Evolutionary conservation across 805 yeast genomes (phyloP).

Genomic region (Barnettozyma californica): DNA sequence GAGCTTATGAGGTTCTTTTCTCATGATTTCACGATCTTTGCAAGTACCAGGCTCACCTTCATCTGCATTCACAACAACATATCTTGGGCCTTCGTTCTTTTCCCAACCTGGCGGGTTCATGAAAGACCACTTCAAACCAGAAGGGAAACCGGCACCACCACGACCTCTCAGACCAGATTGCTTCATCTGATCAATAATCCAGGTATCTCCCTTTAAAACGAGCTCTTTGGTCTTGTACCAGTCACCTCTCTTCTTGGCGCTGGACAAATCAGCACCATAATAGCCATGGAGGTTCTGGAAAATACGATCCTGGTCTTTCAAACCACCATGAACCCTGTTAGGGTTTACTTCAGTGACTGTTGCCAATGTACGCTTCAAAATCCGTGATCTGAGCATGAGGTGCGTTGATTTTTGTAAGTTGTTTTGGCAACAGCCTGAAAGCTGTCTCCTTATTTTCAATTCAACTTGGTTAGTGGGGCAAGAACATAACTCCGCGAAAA

Average conservation of each 20-base stretch:
- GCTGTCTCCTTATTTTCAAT: not conserved
- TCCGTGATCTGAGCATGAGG: constrained; percentile 6
- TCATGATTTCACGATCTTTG: constrained; percentile 85
- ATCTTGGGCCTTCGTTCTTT: constrained; percentile 83
- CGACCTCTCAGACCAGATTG: constrained; percentile 83
- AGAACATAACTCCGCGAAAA: not conserved
- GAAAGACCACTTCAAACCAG: constrained; percentile 87
- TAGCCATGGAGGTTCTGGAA: constrained; percentile 78
- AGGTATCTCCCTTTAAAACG: constrained; percentile 73
- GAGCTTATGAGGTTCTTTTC: constrained; percentile 88
- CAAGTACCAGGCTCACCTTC: constrained; percentile 96
- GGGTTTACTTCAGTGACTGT: constrained; percentile 47
- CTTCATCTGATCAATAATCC: constrained; percentile 88
- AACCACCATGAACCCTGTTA: constrained; percentile 61
- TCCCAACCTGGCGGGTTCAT: constrained; percentile 98
- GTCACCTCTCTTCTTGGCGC: constrained; percentile 78
- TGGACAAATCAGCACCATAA: constrained; percentile 70
- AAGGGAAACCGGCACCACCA: constrained; percentile 93
- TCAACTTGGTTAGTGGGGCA: not conserved
- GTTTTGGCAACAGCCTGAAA: not conserved
- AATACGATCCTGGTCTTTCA: constrained; percentile 78
- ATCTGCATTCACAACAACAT: constrained; percentile 86
- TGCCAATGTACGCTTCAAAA: constrained; percentile 22
- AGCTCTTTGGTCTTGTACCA: constrained; percentile 91
- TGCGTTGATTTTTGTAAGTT: not conserved